phyloP scores from a whole-genome alignment of 2,329 filamentous ascomycete species.

The Beauveria caledonica region DNA sequence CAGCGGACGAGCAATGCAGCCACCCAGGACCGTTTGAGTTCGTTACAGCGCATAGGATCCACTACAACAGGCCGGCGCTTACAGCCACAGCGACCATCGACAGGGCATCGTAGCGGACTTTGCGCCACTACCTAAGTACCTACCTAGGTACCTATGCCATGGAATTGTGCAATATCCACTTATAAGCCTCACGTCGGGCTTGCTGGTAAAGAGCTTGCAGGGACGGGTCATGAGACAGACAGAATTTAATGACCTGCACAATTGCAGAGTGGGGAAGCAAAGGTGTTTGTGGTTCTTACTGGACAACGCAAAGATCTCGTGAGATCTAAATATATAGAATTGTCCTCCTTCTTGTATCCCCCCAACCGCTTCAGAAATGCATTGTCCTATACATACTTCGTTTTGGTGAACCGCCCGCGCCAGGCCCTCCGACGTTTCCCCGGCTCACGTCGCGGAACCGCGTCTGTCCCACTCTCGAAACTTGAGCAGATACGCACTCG shows the following conservation, averaged over 20 bases:
- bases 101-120: background rate
- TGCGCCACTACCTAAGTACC: background rate
- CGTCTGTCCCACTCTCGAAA: constrained; percentile 1
- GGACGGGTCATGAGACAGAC: no score
- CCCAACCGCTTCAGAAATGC: background rate
- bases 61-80: constrained; percentile 1
- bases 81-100: background rate
- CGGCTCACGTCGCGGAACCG: constrained; percentile 1
- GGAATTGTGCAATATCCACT: constrained; percentile 7
- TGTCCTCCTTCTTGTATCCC: background rate
- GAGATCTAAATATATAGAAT: background rate
- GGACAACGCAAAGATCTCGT: background rate
- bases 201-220: no score
- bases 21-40: background rate
- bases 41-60: background rate
- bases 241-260: no score
- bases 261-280: no score
- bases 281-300: no score
- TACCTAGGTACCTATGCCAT: no score
- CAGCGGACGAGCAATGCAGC: background rate
- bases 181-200: background rate
- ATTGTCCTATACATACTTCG: background rate
- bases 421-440: background rate
- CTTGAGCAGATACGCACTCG: background rate
- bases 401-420: background rate